These are phyloP conservation scores for Euphorbia pulcherrima DNA, from an alignment of 345 rosid genomes.

Conservation along the genomic window DNA sequence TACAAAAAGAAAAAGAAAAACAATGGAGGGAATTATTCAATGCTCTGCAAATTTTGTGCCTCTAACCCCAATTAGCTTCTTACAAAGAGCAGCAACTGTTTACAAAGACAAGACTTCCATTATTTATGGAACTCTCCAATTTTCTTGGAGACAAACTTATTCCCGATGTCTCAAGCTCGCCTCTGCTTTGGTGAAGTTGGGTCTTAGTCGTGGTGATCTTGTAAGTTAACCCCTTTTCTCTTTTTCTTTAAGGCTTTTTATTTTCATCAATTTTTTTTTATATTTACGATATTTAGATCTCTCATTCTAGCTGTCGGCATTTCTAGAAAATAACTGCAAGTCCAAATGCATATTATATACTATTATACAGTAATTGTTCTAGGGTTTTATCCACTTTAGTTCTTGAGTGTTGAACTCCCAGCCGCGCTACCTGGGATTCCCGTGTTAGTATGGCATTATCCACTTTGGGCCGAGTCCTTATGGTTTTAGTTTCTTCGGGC, in stretches of 20 bases:
- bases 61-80: slow-evolving; percentile 55
- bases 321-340: no score
- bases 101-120: slow-evolving; percentile 44
- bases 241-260: neutral
- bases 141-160: slow-evolving; percentile 60
- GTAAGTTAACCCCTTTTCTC: slow-evolving; percentile 32
- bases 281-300: no score
- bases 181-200: slow-evolving; percentile 48
- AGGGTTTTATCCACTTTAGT: no score
- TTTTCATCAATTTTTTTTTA: neutral
- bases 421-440: no score
- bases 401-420: no score
- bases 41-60: slow-evolving; percentile 55
- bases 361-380: no score
- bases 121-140: slow-evolving; percentile 41
- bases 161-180: slow-evolving; percentile 59
- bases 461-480: no score
- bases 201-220: slow-evolving; percentile 42
- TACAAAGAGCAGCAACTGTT: slow-evolving; percentile 54
- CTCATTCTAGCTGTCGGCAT: no score
- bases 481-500: no score
- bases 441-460: no score
- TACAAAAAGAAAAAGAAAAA: no score
- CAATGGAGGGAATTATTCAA: slow-evolving; percentile 27
- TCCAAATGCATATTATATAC: no score